These are phyloP conservation scores for Globisporangium spiculum DNA, from an alignment of 352 stramenopile genomes.

Conservation along the genomic window DNA sequence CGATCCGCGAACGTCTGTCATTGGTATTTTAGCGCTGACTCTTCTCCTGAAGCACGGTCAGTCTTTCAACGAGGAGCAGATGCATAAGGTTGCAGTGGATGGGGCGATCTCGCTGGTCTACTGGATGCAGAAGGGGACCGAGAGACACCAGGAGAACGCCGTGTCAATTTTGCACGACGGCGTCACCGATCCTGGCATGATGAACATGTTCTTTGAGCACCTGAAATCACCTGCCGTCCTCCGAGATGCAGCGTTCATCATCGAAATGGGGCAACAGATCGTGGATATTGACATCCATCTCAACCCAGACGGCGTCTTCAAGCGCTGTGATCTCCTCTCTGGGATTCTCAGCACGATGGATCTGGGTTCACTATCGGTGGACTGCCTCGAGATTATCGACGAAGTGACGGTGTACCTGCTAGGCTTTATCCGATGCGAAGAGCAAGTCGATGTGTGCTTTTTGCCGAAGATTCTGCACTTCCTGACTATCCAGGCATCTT, in stretches of 20 bases:
- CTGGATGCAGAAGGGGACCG: slow-evolving; percentile 83
- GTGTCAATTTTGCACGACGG: slow-evolving; percentile 73
- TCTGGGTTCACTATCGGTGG: slow-evolving; percentile 33
- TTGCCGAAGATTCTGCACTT: slow-evolving; percentile 40
- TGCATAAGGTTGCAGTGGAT: slow-evolving; percentile 73
- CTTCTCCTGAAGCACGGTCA: slow-evolving; percentile 67
- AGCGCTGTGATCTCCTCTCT: slow-evolving; percentile 57
- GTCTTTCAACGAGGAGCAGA: slow-evolving; percentile 47
- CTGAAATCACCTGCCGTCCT: slow-evolving; percentile 45
- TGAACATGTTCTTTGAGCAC: slow-evolving; percentile 62
- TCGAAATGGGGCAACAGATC: slow-evolving; percentile 63
- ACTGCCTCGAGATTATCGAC: slow-evolving; percentile 59
- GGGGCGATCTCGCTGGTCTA: slow-evolving; percentile 70
- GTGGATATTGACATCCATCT: slow-evolving; percentile 57
- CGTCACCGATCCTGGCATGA: slow-evolving; percentile 35
- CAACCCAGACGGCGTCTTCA: slow-evolving; percentile 61
- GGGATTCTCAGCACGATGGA: slow-evolving; percentile 52
- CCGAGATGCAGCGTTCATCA: slow-evolving; percentile 58
- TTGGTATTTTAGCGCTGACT: slow-evolving; percentile 65
- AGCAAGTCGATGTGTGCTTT: slow-evolving; percentile 19
- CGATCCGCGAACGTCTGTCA: slow-evolving; percentile 68
- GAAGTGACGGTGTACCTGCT: slow-evolving; percentile 60
- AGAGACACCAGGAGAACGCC: slow-evolving; percentile 78
- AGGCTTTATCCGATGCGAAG: slow-evolving; percentile 17
- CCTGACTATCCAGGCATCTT: slow-evolving; percentile 24